Evolutionary conservation across 2,329 filamentous ascomycete genomes (phyloP).

Genomic region (Raffaelea ambrosiae): DNA sequence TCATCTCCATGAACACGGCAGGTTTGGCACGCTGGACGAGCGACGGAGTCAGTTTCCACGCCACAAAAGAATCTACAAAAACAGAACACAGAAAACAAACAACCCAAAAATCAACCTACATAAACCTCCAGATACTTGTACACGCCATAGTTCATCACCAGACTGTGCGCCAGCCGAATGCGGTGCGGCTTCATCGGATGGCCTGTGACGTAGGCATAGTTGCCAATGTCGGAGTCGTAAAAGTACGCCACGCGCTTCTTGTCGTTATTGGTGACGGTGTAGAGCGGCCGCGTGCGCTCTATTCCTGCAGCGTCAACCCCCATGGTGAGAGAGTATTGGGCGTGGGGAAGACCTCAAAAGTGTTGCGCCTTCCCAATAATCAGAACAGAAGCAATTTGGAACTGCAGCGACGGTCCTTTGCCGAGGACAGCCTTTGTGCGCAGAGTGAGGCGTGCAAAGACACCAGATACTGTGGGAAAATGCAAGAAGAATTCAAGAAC

Average conservation of each 20-base stretch:
- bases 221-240: slow-evolving; percentile 96
- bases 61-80: too few species aligned
- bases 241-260: slow-evolving; percentile 91
- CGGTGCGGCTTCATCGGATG: slow-evolving; percentile 99
- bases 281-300: slow-evolving; percentile 36
- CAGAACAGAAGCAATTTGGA: too few species aligned
- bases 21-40: slow-evolving; percentile 66
- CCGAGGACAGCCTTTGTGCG: too few species aligned
- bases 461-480: too few species aligned
- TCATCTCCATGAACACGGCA: slow-evolving; percentile 82
- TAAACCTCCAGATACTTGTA: slow-evolving; percentile 97
- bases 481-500: too few species aligned
- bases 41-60: neutral
- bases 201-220: slow-evolving; percentile 93
- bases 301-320: slow-evolving; percentile 25
- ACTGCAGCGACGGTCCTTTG: too few species aligned
- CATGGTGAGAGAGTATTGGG: slow-evolving; percentile 10
- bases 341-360: too few species aligned
- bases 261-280: slow-evolving; percentile 32
- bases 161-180: slow-evolving; percentile 85
- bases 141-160: slow-evolving; percentile 92
- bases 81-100: slow-evolving; percentile 20
- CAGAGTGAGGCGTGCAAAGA: too few species aligned
- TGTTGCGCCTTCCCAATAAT: too few species aligned
- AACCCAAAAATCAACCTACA: slow-evolving; percentile 45